Evolutionary conservation across 2,329 filamentous ascomycete genomes (phyloP), one percentile per base, ranked within the genome.

Genomic region (Stagonosporopsis chrysanthemi): DNA sequence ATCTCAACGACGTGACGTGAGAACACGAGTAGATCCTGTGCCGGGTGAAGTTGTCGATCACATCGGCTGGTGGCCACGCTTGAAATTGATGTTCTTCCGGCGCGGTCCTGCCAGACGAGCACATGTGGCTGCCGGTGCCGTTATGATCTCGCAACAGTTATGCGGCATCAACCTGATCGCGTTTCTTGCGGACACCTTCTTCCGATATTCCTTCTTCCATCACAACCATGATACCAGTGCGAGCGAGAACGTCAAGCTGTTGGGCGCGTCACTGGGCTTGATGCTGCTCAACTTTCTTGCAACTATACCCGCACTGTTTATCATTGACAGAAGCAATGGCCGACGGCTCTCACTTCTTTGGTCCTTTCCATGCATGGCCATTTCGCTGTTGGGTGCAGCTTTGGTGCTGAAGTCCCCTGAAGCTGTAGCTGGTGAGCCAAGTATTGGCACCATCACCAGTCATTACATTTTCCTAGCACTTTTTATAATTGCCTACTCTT

Each of bases 401-500:
- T 17, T 33, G 6, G 8, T 35, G 3, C 7, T 62, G 39, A 41
- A 36, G n/a, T 6, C 39, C 8, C 17, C 22, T 6, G 39, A 17
- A 41, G 36, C 11, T 22, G 36, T n/a, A 22, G 36, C 15, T 39
- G 23, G 15, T 17, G 3, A n/a, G 14, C 24, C 23, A 6, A 28
- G 11, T 19, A 15, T 28, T 2, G 36, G 26, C 36, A 42, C 22
- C 2, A 51, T 43, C 7, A n/a, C 35, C 2, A 19, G 40, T 0
- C 24, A 46, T 22, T 49, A 51, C 22, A 44, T 61, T 31, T 56
- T 46, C 28, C 40, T 43, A 3, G 40, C 15, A 8, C 12, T 56
- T 2, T 66, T 66, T 35, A 39, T 36, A 1, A 51, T 48, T 6
- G 53, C 57, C 35, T 65, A 66, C 39, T 52, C 46, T 2, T 36